Conservation (phyloP, 1,284 basidiomycete species). For the Ganoderma meredithae region DNA sequence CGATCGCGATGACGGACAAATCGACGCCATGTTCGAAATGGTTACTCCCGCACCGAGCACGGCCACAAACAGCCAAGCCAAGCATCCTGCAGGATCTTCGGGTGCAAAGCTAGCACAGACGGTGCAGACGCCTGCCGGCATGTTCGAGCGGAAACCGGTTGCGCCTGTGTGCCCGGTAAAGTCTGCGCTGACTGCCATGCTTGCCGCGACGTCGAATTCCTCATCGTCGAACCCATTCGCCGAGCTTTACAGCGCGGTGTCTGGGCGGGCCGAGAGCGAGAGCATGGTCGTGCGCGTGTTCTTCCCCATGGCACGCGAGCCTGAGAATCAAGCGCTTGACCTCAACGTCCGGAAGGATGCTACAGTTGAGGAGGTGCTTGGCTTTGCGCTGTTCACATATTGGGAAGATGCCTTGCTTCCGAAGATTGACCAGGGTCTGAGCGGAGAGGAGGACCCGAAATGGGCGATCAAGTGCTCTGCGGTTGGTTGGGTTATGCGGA, state of each 20-base stretch:
- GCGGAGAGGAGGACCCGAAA: conserved; percentile 68
- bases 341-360: conserved; percentile 87
- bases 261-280: conserved; percentile 71
- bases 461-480: conserved; percentile 71
- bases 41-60: conserved; percentile 44
- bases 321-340: conserved; percentile 62
- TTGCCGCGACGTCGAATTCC: conserved; percentile 60
- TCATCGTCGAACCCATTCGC: conserved; percentile 82
- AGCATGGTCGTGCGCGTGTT: conserved; percentile 80
- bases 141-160: conserved; percentile 63
- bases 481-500: conserved; percentile 93
- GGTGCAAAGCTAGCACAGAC: conserved; percentile 15
- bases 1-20: conserved; percentile 39
- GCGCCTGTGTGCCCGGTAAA: conserved; percentile 47
- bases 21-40: conserved; percentile 55
- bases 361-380: conserved; percentile 95
- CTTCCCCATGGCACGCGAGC: conserved; percentile 84
- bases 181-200: conserved; percentile 73
- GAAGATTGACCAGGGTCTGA: conserved; percentile 71
- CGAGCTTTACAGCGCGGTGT: conserved; percentile 82
- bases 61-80: conserved; percentile 23
- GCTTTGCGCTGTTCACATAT: conserved; percentile 90
- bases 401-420: conserved; percentile 90
- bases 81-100: conserved; percentile 8
- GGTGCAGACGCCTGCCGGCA: conserved; percentile 32